Base-by-base conservation (phyloP, 768 basidiomycete species). In the Lactarius evosmus region DNA sequence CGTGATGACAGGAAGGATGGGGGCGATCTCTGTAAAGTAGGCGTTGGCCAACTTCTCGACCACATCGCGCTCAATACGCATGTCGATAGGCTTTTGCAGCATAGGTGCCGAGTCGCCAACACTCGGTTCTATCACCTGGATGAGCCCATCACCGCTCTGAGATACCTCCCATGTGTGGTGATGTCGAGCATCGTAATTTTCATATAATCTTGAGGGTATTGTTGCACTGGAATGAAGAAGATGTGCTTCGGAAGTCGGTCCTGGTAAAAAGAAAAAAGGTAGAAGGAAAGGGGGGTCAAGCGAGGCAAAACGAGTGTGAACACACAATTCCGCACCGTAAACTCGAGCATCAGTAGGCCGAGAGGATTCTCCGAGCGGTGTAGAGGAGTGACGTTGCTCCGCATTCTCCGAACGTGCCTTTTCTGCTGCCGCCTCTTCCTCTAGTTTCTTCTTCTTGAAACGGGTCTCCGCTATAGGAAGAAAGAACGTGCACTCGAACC, bases 391-490 rank as follows among this genome's bases (percentile, higher is more conserved):
- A 60, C 73, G 75, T 30, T 71, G 64, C 55, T 72, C 72, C 19
- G 76, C 75, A 54, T 72, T 76, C 41, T 80, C 79, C 68, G 74
- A 73, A 54, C 76, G 73, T 2, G 68, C 65, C 22, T 65, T 64
- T 40, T 68, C 73, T 17, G 70, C 74, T 0, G 77, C 76, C 2
- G 78, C 75, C 57, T 89, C 89, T 69, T 91, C 87, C 70, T 94
- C 90, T 50, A 86, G 62, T 69, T 90, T 89, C 78, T 94, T 94
- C 80, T 97, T 97, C 79, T 98, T 98, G 83, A 98, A 99, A 22
- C 97, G 88, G 0, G 97, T 99, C 75, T 98, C 97, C 11, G 96
- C 93, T 70, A 99, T 99, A 44, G 97, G 97, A 14, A 98, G 85
- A 80, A 97, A 96, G 77, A 95, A 97, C 6, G 95, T 97, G 74